These are phyloP conservation scores for Daldinia caldariorum DNA, from an alignment of 495 filamentous ascomycete genomes.

Conservation along the genomic window DNA sequence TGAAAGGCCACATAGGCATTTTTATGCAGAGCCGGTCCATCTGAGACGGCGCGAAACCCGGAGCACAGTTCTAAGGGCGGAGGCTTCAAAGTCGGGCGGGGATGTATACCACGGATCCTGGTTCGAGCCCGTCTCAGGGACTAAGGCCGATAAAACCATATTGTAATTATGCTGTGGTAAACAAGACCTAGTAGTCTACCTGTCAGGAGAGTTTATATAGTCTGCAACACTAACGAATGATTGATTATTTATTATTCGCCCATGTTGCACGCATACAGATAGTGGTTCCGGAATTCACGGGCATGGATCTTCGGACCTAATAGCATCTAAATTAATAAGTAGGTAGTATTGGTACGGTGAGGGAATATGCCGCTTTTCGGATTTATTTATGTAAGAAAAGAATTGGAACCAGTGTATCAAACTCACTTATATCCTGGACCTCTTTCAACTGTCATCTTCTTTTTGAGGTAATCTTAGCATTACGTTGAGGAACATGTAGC, in stretches of 20 bases:
- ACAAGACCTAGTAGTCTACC: not conserved
- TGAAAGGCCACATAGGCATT: constrained; percentile 34
- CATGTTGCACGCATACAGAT: too few relatives aligned
- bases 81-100: constrained; percentile 50
- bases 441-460: too few relatives aligned
- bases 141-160: not conserved
- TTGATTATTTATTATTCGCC: not conserved
- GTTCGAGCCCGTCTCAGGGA: constrained; percentile 6
- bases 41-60: constrained; percentile 55
- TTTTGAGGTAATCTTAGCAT: too few relatives aligned
- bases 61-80: constrained; percentile 54
- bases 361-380: too few relatives aligned
- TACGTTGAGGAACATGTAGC: too few relatives aligned
- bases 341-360: too few relatives aligned
- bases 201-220: not conserved
- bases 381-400: too few relatives aligned
- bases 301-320: too few relatives aligned
- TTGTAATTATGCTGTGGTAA: not conserved
- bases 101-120: constrained; percentile 60
- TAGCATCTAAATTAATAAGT: too few relatives aligned
- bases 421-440: too few relatives aligned
- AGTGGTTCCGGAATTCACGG: too few relatives aligned
- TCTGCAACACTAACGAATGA: not conserved
- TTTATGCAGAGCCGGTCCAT: constrained; percentile 15
- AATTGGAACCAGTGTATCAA: too few relatives aligned